These are phyloP conservation scores for Mycena amicta DNA, from an alignment of 768 basidiomycete genomes.

Conservation along the genomic window DNA sequence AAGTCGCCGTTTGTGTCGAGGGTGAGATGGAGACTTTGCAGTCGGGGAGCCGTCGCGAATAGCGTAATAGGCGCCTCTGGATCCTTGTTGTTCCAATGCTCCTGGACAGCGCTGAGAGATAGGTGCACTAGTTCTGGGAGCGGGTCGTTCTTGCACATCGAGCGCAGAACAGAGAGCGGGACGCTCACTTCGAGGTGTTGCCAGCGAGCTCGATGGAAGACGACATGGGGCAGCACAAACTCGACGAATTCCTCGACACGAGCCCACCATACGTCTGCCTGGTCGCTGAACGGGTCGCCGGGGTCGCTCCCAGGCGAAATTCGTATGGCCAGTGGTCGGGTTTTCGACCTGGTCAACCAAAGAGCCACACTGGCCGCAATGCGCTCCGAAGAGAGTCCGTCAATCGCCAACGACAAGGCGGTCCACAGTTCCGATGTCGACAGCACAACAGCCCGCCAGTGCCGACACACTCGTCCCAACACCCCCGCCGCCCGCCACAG, in stretches of 20 bases:
- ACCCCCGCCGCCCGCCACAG: background rate
- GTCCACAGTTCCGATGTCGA: constrained; percentile 8
- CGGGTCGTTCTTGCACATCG: background rate
- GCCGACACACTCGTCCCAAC: constrained; percentile 2
- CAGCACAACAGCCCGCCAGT: constrained; percentile 9
- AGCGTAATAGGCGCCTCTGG: background rate
- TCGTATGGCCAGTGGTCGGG: constrained; percentile 5
- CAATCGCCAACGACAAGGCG: constrained; percentile 3
- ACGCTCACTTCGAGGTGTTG: background rate
- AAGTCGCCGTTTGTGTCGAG: background rate
- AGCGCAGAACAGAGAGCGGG: background rate
- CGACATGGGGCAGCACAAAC: background rate
- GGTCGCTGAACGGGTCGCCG: background rate
- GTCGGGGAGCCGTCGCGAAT: constrained; percentile 1
- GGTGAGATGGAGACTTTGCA: constrained; percentile 8
- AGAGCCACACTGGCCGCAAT: background rate
- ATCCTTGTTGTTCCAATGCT: background rate
- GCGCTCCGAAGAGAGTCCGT: background rate
- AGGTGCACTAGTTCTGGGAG: constrained; percentile 3
- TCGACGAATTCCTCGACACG: background rate
- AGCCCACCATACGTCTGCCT: constrained; percentile 4
- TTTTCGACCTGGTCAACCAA: constrained; percentile 8
- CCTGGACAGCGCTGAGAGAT: background rate
- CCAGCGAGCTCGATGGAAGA: background rate
- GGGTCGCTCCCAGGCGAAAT: background rate